Evolutionary conservation across 2,329 filamentous ascomycete species (phyloP).

Genomic region (Aspergillus novoparasiticus): DNA sequence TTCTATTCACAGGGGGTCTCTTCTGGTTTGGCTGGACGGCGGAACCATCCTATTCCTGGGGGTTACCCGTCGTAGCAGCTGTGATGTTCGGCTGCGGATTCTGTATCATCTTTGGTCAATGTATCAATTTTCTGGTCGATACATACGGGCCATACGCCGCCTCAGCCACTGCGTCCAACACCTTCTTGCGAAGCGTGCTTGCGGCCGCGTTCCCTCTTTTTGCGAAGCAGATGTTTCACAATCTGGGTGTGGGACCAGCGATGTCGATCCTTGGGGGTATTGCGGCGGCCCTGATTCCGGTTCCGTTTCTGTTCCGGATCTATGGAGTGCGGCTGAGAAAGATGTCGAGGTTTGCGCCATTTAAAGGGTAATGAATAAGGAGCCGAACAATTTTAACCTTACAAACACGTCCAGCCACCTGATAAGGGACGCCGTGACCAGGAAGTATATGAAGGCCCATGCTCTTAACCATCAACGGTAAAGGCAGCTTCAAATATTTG

Average conservation of each 20-base stretch:
- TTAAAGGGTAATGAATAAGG: background rate
- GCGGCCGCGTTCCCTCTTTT: background rate
- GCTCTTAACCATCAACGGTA: too few relatives aligned
- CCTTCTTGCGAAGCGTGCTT: slow-evolving; percentile 39
- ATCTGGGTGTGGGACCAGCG: background rate
- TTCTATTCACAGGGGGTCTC: slow-evolving; percentile 46
- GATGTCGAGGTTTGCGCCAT: background rate
- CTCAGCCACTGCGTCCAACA: slow-evolving; percentile 46
- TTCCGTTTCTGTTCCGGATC: background rate
- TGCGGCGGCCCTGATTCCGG: background rate
- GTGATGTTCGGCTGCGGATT: slow-evolving; percentile 51
- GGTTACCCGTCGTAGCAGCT: slow-evolving; percentile 14
- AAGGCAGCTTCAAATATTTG: background rate
- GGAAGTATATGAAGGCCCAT: background rate
- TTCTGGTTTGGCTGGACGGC: slow-evolving; percentile 51
- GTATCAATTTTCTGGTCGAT: slow-evolving; percentile 51
- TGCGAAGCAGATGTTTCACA: background rate
- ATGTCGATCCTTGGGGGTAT: background rate
- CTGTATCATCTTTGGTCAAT: slow-evolving; percentile 50
- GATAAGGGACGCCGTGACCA: too few relatives aligned
- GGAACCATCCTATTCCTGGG: slow-evolving; percentile 21
- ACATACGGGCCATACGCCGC: slow-evolving; percentile 45
- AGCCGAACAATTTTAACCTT: background rate
- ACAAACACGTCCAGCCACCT: background rate
- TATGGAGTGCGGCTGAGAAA: background rate